Conservation (phyloP, 1,139 yeast species). For the Sugiyamaella xylanicola region DNA sequence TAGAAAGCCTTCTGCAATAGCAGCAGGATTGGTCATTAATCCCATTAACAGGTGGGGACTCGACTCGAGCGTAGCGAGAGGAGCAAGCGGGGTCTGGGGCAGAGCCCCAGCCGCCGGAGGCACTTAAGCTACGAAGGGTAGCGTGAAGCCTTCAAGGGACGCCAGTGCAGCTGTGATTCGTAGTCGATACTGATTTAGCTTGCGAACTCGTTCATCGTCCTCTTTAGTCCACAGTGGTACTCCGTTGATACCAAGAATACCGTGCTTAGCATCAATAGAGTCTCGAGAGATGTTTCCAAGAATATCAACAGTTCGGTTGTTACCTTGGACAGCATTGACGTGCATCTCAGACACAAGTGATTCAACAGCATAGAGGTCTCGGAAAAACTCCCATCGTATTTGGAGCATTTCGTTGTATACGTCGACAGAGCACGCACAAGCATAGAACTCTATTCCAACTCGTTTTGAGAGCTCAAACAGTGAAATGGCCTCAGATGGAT, state of each 20-base stretch:
- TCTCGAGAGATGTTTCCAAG: constrained; percentile 37
- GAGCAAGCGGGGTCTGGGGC: background rate
- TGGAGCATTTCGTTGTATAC: constrained; percentile 47
- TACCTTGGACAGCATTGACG: constrained; percentile 48
- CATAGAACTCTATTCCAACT: constrained; percentile 43
- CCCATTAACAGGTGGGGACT: no score
- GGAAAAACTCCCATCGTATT: constrained; percentile 46
- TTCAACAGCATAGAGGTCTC: constrained; percentile 45
- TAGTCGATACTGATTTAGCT: constrained; percentile 39
- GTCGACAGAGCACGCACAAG: constrained; percentile 46
- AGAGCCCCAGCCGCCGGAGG: background rate
- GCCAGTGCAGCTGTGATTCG: constrained; percentile 28
- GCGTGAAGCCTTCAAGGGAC: constrained; percentile 18
- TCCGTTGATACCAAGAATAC: constrained; percentile 28
- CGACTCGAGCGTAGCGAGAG: background rate
- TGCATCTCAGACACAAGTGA: constrained; percentile 46
- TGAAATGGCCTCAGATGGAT: constrained; percentile 46
- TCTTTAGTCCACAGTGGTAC: constrained; percentile 42
- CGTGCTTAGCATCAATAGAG: constrained; percentile 34
- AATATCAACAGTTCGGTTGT: constrained; percentile 42
- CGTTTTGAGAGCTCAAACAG: constrained; percentile 46
- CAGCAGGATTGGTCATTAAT: no score
- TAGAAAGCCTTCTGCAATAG: no score
- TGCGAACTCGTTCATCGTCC: constrained; percentile 40
- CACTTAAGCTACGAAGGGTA: constrained; percentile 1